Evolutionary conservation across 345 rosid genomes (phyloP), one percentile per base, ranked within the genome.

Genomic region (Boechera retrofracta): DNA sequence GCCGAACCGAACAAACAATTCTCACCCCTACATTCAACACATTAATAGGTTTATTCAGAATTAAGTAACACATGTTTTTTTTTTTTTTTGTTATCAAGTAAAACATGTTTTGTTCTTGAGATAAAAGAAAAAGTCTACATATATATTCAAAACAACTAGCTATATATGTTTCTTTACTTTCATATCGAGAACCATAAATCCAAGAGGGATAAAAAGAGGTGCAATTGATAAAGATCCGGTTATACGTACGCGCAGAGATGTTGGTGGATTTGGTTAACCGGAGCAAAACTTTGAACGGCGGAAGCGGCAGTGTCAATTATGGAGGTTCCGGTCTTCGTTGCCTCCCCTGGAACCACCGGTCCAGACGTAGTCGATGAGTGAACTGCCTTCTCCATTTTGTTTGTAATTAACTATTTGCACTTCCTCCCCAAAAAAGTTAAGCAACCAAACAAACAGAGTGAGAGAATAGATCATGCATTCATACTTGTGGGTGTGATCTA

Each of bases 191-290:
- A 56, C n/a, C n/a, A 75, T 10, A 45, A 15, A 31, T 71, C 28
- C 28, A 57, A 57, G 39, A 67, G 29, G 60, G 18, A n/a, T 21
- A 36, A 35, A 7, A 9, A 62, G 10, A 21, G 28, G 18, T 38
- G 38, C 15, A 36, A 39, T n/a, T 16, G 12, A 54, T 12, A 26
- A 56, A 45, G 28, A 54, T 63, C 9, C 2, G 39, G 35, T 31
- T 9, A 11, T 13, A 41, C 55, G 56, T 80, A 91, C 94, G 97
- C 94, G 89, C 97, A 91, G 76, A 89, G 97, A 82, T 91, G 94
- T 32, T 87, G 91, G 84, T 93, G 96, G 77, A 89, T 85, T 72
- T 84, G 82, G 80, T 85, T 88, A 60, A 85, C 57, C 61, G 94
- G 94, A 11, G 67, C 84, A 58, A 88, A 91, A 74, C 82, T 70